Percentiles rank a stretch among this genome's conserved stretches.
These are phyloP conservation scores for Smittium culicis DNA, from an alignment of 371 early-diverging fungal species.

Conservation along the genomic window DNA sequence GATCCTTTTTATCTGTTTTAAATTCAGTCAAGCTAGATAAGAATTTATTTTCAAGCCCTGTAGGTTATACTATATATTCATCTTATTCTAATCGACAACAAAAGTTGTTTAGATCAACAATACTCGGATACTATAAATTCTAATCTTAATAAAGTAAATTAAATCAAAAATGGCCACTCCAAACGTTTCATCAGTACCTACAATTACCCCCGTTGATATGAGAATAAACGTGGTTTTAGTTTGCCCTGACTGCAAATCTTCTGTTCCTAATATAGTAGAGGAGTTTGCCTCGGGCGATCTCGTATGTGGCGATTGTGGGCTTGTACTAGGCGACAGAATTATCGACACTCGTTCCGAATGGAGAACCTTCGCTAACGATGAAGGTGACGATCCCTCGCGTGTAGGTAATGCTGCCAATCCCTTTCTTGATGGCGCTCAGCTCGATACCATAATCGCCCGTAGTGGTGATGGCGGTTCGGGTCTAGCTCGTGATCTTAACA, in stretches of 20 bases:
- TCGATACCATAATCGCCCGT: slow-evolving; percentile 81
- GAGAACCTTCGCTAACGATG: slow-evolving; percentile 96
- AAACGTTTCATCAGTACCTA: too few species aligned
- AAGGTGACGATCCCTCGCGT: slow-evolving; percentile 96
- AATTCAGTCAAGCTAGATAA: too few species aligned
- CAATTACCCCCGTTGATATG: slow-evolving; percentile 4
- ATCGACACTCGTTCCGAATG: slow-evolving; percentile 99
- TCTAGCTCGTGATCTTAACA: slow-evolving; percentile 52
- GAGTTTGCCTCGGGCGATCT: slow-evolving; percentile 85
- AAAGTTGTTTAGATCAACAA: too few species aligned
- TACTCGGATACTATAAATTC: too few species aligned
- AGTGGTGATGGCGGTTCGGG: slow-evolving; percentile 66
- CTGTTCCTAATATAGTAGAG: slow-evolving; percentile 92
- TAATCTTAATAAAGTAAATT: too few species aligned
- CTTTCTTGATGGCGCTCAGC: slow-evolving; percentile 67
- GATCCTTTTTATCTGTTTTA: too few species aligned
- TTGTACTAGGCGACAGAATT: slow-evolving; percentile 90
- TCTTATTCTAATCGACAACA: too few species aligned
- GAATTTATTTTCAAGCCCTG: too few species aligned
- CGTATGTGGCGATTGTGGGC: slow-evolving; percentile 96
- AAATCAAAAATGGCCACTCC: too few species aligned
- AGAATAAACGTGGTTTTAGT: slow-evolving; percentile 45
- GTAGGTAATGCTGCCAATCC: slow-evolving; percentile 94
- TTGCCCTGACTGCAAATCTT: slow-evolving; percentile 70
- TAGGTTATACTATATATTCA: too few species aligned